phyloP scores from a whole-genome alignment of 129 eudicot genomes.

The Oenanthe sinensis region DNA sequence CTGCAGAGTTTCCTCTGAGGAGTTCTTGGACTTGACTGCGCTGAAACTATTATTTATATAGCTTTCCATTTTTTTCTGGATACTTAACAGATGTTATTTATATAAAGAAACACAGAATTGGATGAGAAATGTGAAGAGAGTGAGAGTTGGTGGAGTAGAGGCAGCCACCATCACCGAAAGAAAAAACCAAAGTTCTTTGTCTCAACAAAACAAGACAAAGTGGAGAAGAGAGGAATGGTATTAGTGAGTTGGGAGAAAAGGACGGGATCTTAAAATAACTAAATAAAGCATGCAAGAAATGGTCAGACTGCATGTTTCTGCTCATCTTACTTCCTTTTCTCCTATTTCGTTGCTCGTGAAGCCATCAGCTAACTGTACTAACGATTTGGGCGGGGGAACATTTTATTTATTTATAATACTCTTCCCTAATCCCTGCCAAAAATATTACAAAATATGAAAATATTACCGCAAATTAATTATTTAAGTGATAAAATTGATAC shows the following conservation, averaged over 20 bases:
- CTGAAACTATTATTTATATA: conserved; percentile 63
- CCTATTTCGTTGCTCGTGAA: neutral
- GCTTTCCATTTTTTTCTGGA: conserved; percentile 40
- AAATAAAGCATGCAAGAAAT: neutral
- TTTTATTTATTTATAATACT: too few relatives aligned
- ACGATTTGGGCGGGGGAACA: neutral
- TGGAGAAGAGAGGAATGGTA: neutral
- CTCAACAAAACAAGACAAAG: neutral
- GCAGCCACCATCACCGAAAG: neutral
- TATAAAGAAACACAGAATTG: neutral
- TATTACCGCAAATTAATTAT: too few relatives aligned
- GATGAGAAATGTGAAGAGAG: neutral
- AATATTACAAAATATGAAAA: too few relatives aligned
- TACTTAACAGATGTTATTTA: too few relatives aligned
- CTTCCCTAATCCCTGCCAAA: too few relatives aligned
- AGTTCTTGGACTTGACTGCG: conserved; percentile 54
- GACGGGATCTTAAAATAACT: neutral
- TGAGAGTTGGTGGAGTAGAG: neutral
- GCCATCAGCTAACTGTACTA: neutral
- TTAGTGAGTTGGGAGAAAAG: neutral
- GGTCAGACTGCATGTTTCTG: neutral
- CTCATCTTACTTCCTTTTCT: neutral
- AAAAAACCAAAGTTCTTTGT: neutral
- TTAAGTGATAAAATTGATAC: too few relatives aligned
- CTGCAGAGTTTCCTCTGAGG: conserved; percentile 51